Evolutionary conservation across 2,329 filamentous ascomycete genomes (phyloP).

Genomic region (Colletotrichum endophyticum): DNA sequence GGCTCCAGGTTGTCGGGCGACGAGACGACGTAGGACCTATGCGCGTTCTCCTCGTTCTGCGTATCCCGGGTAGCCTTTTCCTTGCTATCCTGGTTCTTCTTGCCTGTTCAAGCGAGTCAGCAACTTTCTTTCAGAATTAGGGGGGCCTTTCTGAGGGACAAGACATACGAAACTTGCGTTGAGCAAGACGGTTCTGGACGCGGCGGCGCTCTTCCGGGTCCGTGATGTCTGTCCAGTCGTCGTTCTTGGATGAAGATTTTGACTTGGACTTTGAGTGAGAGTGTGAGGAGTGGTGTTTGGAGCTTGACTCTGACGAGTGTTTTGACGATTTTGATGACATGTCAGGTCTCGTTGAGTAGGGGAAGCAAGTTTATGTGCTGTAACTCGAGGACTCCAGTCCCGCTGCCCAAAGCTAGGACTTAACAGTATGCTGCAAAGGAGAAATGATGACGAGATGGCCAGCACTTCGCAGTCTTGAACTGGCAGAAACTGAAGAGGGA

Average conservation of each 20-base stretch:
- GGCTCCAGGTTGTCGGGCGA: slow-evolving; percentile 58
- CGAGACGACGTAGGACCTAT: slow-evolving; percentile 67
- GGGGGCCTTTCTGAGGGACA: not conserved
- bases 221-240: slow-evolving; percentile 73
- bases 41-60: slow-evolving; percentile 68
- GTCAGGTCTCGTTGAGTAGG: not conserved
- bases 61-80: slow-evolving; percentile 68
- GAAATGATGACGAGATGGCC: not conserved
- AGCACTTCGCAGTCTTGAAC: not conserved
- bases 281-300: slow-evolving; percentile 36
- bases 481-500: not conserved
- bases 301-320: slow-evolving; percentile 23
- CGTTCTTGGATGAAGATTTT: slow-evolving; percentile 43
- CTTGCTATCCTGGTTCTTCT: slow-evolving; percentile 71
- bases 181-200: slow-evolving; percentile 78
- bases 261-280: slow-evolving; percentile 46
- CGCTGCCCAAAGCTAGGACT: not conserved
- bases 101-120: slow-evolving; percentile 53
- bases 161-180: slow-evolving; percentile 75
- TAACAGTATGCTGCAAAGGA: not conserved
- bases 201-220: slow-evolving; percentile 75
- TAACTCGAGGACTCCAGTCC: not conserved
- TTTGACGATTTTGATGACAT: slow-evolving; percentile 37
- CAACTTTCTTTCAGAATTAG: not conserved
- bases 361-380: not conserved